These are phyloP conservation scores for Podospora pseudocomata DNA, from an alignment of 495 filamentous ascomycete species.

Conservation along the genomic window DNA sequence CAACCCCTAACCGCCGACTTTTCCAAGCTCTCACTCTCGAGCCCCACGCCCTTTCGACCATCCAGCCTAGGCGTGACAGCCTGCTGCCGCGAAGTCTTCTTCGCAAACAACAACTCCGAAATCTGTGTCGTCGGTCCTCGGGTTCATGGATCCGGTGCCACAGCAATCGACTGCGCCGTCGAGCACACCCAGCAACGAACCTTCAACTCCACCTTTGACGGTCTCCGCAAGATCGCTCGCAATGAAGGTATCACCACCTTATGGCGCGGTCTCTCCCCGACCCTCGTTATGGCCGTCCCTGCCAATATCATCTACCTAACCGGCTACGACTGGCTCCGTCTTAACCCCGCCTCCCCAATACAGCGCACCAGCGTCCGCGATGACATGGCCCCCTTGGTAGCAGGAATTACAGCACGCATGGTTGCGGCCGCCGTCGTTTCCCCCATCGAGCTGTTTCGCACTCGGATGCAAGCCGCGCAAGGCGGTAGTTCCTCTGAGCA, in stretches of 20 bases:
- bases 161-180: slow-evolving; percentile 69
- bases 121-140: slow-evolving; percentile 64
- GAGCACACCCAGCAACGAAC: slow-evolving; percentile 76
- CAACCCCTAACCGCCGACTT: slow-evolving; percentile 33
- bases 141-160: slow-evolving; percentile 27
- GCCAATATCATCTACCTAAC: slow-evolving; percentile 98
- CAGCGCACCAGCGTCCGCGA: slow-evolving; percentile 52
- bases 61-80: slow-evolving; percentile 86
- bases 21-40: slow-evolving; percentile 42
- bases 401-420: slow-evolving; percentile 72
- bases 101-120: slow-evolving; percentile 79
- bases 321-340: slow-evolving; percentile 93
- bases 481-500: slow-evolving; percentile 49
- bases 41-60: slow-evolving; percentile 57
- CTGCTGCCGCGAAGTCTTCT: slow-evolving; percentile 97
- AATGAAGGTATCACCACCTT: slow-evolving; percentile 85
- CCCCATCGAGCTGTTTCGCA: slow-evolving; percentile 93
- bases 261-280: slow-evolving; percentile 91
- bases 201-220: slow-evolving; percentile 90
- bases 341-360: slow-evolving; percentile 64
- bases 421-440: slow-evolving; percentile 78
- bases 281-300: slow-evolving; percentile 88
- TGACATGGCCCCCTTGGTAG: slow-evolving; percentile 72
- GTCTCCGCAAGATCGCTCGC: slow-evolving; percentile 89
- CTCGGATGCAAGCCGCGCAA: slow-evolving; percentile 79